phyloP scores from a whole-genome alignment of 179 eudicot genomes.

The Beta corolliflora region DNA sequence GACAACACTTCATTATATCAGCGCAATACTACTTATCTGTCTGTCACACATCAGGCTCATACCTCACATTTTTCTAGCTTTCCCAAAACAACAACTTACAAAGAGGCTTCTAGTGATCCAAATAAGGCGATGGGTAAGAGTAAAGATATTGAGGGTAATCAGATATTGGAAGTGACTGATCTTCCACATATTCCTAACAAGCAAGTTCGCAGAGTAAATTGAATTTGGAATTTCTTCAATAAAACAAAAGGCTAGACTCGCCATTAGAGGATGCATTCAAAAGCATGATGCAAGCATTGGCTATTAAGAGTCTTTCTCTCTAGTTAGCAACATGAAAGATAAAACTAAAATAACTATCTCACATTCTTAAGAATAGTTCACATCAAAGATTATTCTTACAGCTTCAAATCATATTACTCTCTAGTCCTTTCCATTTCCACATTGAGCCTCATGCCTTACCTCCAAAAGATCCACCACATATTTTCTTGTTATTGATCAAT shows the following conservation, averaged over 20 bases:
- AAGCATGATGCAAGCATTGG: no score
- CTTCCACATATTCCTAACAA: neutral
- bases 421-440: no score
- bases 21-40: no score
- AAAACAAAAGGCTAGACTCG: neutral
- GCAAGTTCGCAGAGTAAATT: neutral
- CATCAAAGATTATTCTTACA: no score
- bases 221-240: neutral
- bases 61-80: neutral
- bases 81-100: neutral
- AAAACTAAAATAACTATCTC: no score
- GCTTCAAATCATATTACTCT: no score
- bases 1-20: no score
- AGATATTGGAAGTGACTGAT: neutral
- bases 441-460: no score
- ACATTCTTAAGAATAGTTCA: no score
- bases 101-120: neutral
- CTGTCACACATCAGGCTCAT: neutral
- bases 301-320: neutral
- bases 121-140: no score
- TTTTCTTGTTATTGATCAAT: neutral
- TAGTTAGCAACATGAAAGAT: neutral
- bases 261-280: no score
- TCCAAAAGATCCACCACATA: no score
- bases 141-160: neutral